Conservation (phyloP, 805 yeast species). For the Candida dajiaensis region DNA sequence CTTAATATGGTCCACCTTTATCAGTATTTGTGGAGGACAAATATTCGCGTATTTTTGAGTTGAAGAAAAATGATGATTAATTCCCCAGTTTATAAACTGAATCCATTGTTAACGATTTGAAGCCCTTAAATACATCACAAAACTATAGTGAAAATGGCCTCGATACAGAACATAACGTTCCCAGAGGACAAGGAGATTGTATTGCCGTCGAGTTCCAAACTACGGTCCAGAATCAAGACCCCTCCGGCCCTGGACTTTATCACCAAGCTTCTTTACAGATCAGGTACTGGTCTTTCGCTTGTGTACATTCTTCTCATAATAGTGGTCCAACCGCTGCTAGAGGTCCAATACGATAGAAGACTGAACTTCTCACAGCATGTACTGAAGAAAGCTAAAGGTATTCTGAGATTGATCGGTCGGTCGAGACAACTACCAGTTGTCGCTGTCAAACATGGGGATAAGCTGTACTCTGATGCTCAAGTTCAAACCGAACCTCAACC, state of each 20-base stretch:
- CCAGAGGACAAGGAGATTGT: conserved; percentile 16
- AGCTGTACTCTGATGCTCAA: conserved; percentile 30
- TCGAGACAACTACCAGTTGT: conserved; percentile 33
- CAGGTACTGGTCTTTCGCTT: conserved; percentile 29
- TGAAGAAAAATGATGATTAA: not conserved
- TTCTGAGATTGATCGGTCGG: conserved; percentile 24
- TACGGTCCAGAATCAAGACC: conserved; percentile 1
- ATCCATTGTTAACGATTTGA: not conserved
- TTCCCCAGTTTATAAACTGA: not conserved
- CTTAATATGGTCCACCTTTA: too few species aligned
- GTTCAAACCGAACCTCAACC: conserved; percentile 18
- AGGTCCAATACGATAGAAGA: conserved; percentile 34
- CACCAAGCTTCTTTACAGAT: conserved; percentile 26
- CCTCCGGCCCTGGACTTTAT: conserved; percentile 23
- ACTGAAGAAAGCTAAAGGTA: conserved; percentile 24
- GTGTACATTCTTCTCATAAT: conserved; percentile 28
- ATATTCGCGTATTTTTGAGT: not conserved
- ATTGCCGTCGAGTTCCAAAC: conserved; percentile 4
- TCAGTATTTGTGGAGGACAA: not conserved
- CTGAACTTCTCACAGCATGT: conserved; percentile 26
- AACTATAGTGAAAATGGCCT: not conserved
- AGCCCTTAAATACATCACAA: not conserved
- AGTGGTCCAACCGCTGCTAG: conserved; percentile 35
- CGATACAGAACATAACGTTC: conserved; percentile 11
- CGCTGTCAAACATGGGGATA: conserved; percentile 36